Evolutionary conservation across 345 rosid species (phyloP), one percentile per base, ranked within the genome.

Genomic region (Acer yangbiense): DNA sequence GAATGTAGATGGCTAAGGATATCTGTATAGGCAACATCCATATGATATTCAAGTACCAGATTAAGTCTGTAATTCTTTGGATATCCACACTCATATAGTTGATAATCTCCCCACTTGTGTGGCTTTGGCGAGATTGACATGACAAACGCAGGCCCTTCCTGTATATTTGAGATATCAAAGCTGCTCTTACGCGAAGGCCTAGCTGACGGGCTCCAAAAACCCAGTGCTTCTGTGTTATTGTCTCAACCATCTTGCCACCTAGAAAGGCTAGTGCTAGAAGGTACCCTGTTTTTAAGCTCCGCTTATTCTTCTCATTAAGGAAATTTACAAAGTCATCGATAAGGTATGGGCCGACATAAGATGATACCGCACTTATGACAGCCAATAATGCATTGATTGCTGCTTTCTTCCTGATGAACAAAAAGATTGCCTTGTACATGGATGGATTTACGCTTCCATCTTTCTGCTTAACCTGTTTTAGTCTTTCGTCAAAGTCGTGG

Each of bases 1-100:
- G 83, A 82, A 95, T 77, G 67, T 68, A 91, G 74, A 91, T 91
- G 18, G 98, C 97, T 13, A 90, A 83, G 75, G 90, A 87, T 21
- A 95, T 89, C 71, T 94, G 98, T 72, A 95, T 52, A 1, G 98
- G 98, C 67, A 91, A 65, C 98, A 95, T 95, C 94, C 94, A 93
- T 67, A 93, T 71, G 9, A 32, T 80, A 77, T 93, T 91, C 39
- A 90, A 65, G 82, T 87, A 95, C 91, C 91, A 93, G 23, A 91
- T 87, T 81, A 93, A 88, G 79, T 91, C 97, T 16, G 95, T 85
- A 72, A 95, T 84, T 78, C 98, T 84, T 71, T 91, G 91, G 79
- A 91, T 83, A 79, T 95, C 98, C 18, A 93, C 97, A 72, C 95
- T 93, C 98, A 94, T 90, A 76, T 86, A 89, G 86, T 94, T 94